Evolutionary conservation across 176 grass and related monocot genomes (phyloP), one percentile per base, ranked within the genome.

Genomic region (Ampelocalamus luodianensis): DNA sequence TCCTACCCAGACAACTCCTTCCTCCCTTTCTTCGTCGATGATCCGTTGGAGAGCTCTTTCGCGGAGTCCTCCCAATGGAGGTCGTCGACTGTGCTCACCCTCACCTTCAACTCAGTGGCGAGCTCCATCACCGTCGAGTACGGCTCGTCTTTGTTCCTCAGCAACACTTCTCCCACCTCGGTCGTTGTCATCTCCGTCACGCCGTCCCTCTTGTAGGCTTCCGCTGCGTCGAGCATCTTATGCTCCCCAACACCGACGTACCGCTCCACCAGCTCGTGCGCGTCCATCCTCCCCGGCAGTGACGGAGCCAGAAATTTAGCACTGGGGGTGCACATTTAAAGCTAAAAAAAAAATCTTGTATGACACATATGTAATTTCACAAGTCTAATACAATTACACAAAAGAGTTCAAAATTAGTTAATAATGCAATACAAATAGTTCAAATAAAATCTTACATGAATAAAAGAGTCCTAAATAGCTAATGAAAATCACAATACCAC

Each of bases 231-330:
- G 9, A 96, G 72, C 91, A 93, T 80, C 55, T 94, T 79, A 29
- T 94, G 91, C 62, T 89, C 86, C 16, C 29, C 62, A 15, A 79
- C 36, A 36, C 91, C 89, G 5, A 94, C 81, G 80, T 94, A 99
- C 17, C 91, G 75, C 53, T 86, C 60, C n/a, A 88, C 86, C 50
- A 99, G 90, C 80, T 99, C 91, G 85, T 96, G 91, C 26, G 96
- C 91, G 92, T 99, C 96, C 96, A 96, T 99, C 80, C 96, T 81
- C n/a, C n/a, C n/a, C n/a, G n/a, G n/a, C n/a, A n/a, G n/a, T n/a
- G n/a, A n/a, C n/a, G n/a, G n/a, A n/a, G n/a, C n/a, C n/a, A n/a
- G n/a, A n/a, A n/a, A n/a, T n/a, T n/a, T n/a, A n/a, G n/a, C n/a
- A n/a, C n/a, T n/a, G n/a, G n/a, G n/a, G n/a, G n/a, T n/a, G n/a